Base-by-base conservation (phyloP, 352 stramenopile genomes). In the Nothophytophthora sp. region DNA sequence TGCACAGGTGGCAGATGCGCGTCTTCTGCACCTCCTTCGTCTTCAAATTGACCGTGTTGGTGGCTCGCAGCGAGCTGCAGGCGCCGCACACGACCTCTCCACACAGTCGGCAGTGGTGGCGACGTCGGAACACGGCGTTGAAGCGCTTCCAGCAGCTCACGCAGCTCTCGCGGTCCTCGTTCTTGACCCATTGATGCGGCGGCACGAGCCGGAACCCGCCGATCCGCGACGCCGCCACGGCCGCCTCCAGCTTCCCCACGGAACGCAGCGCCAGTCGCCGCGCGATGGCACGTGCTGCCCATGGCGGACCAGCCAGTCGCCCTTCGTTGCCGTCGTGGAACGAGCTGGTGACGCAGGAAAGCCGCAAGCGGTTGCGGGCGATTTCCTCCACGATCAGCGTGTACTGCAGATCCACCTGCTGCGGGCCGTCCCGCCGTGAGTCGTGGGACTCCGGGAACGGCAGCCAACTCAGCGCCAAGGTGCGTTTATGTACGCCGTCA, bases 71-170 rank as follows among this genome's bases (percentile, higher is more conserved):
- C 8, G 73, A 73, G 44, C 65, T 67, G 42, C 78, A 89, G 0
- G 73, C 62, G 2, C 69, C 68, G 39, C 78, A 89, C 29, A 87
- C 66, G 33, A 89, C 76, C 28, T 87, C 76, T 4, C 78, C 78
- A 33, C 78, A 89, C 4, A 89, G 44, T 2, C 78, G 75, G 48
- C 78, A 89, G 42, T 89, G 78, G 54, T 89, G 78, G 6, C 78
- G 73, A 2, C 78, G 63, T 0, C 76, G 73, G 24, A 77, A 81
- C 24, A 87, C 38, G 35, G 69, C 49, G 40, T 85, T 74, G 40
- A 89, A 89, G 1, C 56, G 50, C 55, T 89, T 87, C 73, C 73
- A 82, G 55, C 78, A 89, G 24, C 86, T 74, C 19, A 87, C 72
- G 40, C 78, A 89, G 19, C 54, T 41, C 12, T 49, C 36, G 13